Base-by-base conservation (phyloP, 495 filamentous ascomycete genomes). In the Penicillium chermesinum region DNA sequence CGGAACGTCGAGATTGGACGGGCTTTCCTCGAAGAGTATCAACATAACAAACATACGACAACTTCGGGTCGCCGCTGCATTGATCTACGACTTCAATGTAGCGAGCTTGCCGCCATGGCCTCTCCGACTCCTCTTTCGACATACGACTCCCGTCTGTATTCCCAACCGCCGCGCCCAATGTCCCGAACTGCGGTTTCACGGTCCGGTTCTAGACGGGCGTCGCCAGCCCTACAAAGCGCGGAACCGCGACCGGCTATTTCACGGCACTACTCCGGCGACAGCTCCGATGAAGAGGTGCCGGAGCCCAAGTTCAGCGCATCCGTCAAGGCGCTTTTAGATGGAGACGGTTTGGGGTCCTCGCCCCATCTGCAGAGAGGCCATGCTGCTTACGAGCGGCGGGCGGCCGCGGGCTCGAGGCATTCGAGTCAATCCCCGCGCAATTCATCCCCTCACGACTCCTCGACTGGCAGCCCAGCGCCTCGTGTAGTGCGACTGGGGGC, bases 281-380 rank as follows among this genome's bases (percentile, higher is more conserved):
- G 85, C 67, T 89, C 86, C 14, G 87, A 91, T 57, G 86, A 89
- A 48, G 71, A 71, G 48, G 73, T 82, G 18, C 85, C 84, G 27
- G 86, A 86, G 49, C 86, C 88, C 65, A 88, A 86, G 62, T 82
- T 89, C 57, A 89, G 86, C 56, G 87, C 87, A 27, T 76, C 86
- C 30, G 87, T 86, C 7, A 89, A 88, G 55, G 86, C 85, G 17
- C 69, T 91, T 10, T 69, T 91, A 6, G 81, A 85, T 46, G 83
- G 84, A 53, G 80, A 81, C 41, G 78, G 77, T 10, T 62, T 77
- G 45, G 74, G 73, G 17, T 67, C 79, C 35, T 77, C 80, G 20
- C 77, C 81, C 0, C 66, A 66, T 20, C 65, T 66, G 9, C 68
- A 75, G 42, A 66, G 75, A 59, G 55, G 63, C 63, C 38, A 55